Percentiles rank a stretch among this genome's conserved stretches.
phyloP scores from a whole-genome alignment of 805 yeast genomes.

The Peterozyma toletana region DNA sequence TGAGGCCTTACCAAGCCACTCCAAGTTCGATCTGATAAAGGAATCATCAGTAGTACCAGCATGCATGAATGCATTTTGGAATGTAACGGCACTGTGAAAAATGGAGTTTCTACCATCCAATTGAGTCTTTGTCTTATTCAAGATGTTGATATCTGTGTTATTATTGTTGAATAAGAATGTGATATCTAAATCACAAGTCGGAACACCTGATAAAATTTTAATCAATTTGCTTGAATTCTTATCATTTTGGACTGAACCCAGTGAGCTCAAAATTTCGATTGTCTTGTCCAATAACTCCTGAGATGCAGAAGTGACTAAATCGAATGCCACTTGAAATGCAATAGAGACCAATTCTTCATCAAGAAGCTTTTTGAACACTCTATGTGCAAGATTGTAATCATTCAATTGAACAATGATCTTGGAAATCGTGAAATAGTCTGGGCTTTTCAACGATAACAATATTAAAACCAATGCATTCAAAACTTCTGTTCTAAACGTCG shows the following conservation, averaged over 20 bases:
- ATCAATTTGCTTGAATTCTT: conserved; percentile 39
- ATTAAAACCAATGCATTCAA: conserved; percentile 56
- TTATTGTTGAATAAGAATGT: conserved; percentile 84
- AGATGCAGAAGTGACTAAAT: conserved; percentile 83
- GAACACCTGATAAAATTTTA: conserved; percentile 79
- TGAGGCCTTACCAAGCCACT: conserved; percentile 96
- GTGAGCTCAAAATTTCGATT: conserved; percentile 28
- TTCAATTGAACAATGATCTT: conserved; percentile 86
- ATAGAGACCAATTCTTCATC: conserved; percentile 42
- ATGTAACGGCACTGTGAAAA: conserved; percentile 93
- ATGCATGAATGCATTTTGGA: conserved; percentile 90
- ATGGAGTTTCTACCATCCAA: conserved; percentile 90
- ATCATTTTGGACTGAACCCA: conserved; percentile 15
- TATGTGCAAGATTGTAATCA: conserved; percentile 62
- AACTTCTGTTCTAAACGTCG: conserved; percentile 58
- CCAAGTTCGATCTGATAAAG: conserved; percentile 82
- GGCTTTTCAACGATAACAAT: conserved; percentile 47
- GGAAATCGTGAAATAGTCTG: conserved; percentile 79
- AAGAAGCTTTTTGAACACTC: conserved; percentile 58
- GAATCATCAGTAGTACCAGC: conserved; percentile 95
- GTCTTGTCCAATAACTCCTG: conserved; percentile 74
- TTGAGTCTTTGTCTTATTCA: conserved; percentile 72
- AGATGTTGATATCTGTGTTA: conserved; percentile 75
- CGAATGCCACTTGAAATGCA: conserved; percentile 93
- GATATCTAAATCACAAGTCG: conserved; percentile 87